A percentile compares a stretch with the other conserved stretches of the same genome.
Conservation (phyloP, 768 basidiomycete genomes). For the Filobasidium wieringae region DNA sequence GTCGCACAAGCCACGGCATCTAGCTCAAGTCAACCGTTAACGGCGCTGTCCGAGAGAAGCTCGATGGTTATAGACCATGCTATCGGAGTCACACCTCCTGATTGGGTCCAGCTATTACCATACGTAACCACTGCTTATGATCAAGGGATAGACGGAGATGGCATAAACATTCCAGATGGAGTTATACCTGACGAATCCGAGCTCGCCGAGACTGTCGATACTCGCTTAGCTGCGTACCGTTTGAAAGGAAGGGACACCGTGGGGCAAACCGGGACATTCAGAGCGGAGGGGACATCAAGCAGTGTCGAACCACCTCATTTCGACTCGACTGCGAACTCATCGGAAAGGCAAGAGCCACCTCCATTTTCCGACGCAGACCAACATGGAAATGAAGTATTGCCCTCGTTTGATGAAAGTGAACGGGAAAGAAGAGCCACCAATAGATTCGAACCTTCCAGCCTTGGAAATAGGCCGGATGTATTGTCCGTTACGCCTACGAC, state of each 20-base stretch:
- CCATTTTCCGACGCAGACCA: neutral
- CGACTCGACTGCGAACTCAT: slow-evolving; percentile 13
- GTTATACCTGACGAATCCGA: neutral
- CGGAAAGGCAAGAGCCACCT: slow-evolving; percentile 4
- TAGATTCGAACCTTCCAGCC: neutral
- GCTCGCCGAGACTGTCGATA: slow-evolving; percentile 20
- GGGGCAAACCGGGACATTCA: slow-evolving; percentile 25
- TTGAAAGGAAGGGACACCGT: slow-evolving; percentile 34
- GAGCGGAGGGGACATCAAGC: neutral
- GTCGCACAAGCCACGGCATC: neutral
- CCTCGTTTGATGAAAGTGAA: slow-evolving; percentile 8
- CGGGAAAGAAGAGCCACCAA: neutral
- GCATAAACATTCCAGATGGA: neutral
- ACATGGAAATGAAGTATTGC: neutral
- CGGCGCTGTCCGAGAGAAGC: neutral
- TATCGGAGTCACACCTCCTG: neutral
- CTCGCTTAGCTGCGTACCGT: slow-evolving; percentile 27
- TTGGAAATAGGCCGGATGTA: neutral
- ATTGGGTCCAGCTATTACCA: neutral
- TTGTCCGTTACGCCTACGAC: neutral
- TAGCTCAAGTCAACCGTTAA: neutral
- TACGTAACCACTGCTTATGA: neutral
- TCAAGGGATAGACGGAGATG: neutral
- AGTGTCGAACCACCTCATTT: slow-evolving; percentile 26
- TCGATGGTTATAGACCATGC: neutral